Evolutionary conservation across 805 yeast species (phyloP).

Genomic region (Kuraishia ogatae): DNA sequence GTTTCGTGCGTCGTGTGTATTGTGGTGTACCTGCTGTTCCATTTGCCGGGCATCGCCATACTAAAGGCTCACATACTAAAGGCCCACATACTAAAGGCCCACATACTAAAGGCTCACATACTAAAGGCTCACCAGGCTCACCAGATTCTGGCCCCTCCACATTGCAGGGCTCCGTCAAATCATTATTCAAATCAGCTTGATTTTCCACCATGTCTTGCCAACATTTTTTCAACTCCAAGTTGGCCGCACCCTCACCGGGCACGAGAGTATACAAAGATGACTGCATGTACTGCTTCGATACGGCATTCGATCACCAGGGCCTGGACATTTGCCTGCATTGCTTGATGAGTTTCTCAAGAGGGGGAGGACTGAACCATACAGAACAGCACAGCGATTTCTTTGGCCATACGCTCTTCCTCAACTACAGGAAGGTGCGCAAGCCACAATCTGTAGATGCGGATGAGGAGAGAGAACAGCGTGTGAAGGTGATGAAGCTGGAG

Average conservation of each 20-base stretch:
- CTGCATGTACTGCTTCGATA: constrained; percentile 79
- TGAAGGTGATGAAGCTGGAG: constrained; percentile 57
- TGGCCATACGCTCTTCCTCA: constrained; percentile 51
- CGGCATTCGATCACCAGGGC: constrained; percentile 46
- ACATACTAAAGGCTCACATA: too few relatives aligned
- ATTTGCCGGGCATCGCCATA: too few relatives aligned
- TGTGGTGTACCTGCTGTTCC: too few relatives aligned
- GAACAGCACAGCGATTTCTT: constrained; percentile 41
- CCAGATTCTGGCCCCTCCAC: too few relatives aligned
- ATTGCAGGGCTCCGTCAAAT: too few relatives aligned
- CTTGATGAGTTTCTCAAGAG: constrained; percentile 59
- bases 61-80: too few relatives aligned
- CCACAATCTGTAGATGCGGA: constrained; percentile 20
- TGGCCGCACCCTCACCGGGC: constrained; percentile 17
- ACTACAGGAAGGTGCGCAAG: constrained; percentile 44
- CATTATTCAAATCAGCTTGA: too few relatives aligned
- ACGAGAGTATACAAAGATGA: constrained; percentile 72
- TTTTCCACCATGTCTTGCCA: not conserved
- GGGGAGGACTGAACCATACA: constrained; percentile 39
- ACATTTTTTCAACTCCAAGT: not conserved
- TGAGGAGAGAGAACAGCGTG: constrained; percentile 20
- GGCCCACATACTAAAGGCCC: too few relatives aligned
- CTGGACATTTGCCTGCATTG: constrained; percentile 71
- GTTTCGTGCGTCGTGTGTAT: too few relatives aligned
- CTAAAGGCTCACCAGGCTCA: too few relatives aligned